phyloP scores from a whole-genome alignment of 495 filamentous ascomycete species.

The Wilcoxina mikolae region DNA sequence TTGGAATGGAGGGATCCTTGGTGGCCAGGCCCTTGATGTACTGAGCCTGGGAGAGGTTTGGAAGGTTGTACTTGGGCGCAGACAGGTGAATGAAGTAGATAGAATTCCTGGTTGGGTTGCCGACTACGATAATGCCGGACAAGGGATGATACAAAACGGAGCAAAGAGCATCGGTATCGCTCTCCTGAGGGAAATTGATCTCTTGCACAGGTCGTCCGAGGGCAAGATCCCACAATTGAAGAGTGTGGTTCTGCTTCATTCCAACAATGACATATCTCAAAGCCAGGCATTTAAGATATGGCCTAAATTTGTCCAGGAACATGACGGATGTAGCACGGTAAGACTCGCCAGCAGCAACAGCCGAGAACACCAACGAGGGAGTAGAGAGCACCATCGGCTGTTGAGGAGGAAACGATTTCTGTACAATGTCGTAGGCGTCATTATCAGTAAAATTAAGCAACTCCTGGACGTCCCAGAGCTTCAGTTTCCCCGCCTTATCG shows the following conservation, averaged over 20 bases:
- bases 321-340: slow-evolving; percentile 78
- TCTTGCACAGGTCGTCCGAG: slow-evolving; percentile 91
- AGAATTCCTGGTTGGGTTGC: slow-evolving; percentile 91
- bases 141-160: slow-evolving; percentile 83
- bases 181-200: slow-evolving; percentile 87
- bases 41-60: slow-evolving; percentile 64
- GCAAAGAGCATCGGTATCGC: slow-evolving; percentile 92
- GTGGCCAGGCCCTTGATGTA: slow-evolving; percentile 62
- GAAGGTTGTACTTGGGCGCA: slow-evolving; percentile 74
- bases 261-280: slow-evolving; percentile 90
- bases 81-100: slow-evolving; percentile 94
- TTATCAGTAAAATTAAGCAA: slow-evolving; percentile 45
- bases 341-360: slow-evolving; percentile 23
- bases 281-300: slow-evolving; percentile 72
- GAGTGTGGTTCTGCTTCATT: slow-evolving; percentile 96
- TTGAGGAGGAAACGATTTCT: slow-evolving; percentile 15
- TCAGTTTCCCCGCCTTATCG: slow-evolving; percentile 85
- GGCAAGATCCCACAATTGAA: slow-evolving; percentile 97
- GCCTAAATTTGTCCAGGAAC: slow-evolving; percentile 85
- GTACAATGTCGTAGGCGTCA: slow-evolving; percentile 31
- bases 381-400: slow-evolving; percentile 22
- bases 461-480: slow-evolving; percentile 90
- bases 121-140: slow-evolving; percentile 82
- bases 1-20: slow-evolving; percentile 58
- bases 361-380: slow-evolving; percentile 24